Conservation (phyloP, 768 basidiomycete species). For the Rossbeevera mucosa region DNA sequence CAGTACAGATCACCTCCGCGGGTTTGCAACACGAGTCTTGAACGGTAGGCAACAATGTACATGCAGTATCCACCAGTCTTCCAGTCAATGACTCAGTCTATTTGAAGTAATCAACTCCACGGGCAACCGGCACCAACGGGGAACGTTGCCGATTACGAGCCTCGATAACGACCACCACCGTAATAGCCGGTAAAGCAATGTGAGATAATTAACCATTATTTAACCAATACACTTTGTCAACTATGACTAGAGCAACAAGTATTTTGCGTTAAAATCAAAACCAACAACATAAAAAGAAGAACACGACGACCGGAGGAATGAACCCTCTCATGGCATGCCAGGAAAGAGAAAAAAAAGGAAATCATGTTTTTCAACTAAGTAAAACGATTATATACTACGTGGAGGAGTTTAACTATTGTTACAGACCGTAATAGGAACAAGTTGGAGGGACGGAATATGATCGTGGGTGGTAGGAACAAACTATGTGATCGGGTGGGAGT, state of each 20-base stretch:
- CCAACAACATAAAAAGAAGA: background rate
- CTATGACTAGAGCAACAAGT: background rate
- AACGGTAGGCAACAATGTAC: no score
- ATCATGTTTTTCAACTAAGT: constrained; percentile 16
- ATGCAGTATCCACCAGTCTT: no score
- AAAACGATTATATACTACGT: constrained; percentile 27
- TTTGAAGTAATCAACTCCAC: background rate
- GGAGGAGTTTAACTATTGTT: constrained; percentile 25
- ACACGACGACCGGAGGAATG: background rate
- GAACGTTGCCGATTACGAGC: background rate
- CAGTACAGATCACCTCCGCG: background rate
- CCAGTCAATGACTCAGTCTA: no score
- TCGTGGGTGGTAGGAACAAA: background rate
- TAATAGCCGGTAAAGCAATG: background rate
- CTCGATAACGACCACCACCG: background rate
- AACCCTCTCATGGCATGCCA: background rate
- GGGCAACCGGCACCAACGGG: background rate
- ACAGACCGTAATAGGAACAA: constrained; percentile 32
- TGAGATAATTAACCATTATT: background rate
- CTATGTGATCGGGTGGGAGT: constrained; percentile 24
- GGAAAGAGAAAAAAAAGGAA: background rate
- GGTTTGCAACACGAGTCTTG: background rate
- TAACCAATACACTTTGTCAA: background rate
- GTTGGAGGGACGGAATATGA: constrained; percentile 15
- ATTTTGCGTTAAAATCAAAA: constrained; percentile 4